Evolutionary conservation across 176 grass and related monocot species (phyloP).

Genomic region (Oryza meridionalis): DNA sequence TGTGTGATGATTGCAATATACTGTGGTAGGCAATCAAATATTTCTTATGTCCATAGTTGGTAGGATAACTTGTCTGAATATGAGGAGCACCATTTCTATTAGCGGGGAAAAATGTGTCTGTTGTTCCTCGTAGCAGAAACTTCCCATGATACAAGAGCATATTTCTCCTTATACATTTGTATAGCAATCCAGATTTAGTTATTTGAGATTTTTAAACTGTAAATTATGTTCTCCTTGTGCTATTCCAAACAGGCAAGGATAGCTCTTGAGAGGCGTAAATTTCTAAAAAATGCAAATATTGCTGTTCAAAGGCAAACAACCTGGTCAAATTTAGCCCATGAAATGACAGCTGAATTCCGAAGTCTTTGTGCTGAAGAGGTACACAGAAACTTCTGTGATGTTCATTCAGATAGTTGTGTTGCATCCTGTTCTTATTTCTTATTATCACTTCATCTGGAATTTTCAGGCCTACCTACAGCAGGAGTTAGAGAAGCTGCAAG

Average conservation of each 20-base stretch:
- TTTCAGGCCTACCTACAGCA: constrained; percentile 96
- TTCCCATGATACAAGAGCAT: background rate
- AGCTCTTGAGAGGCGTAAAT: constrained; percentile 93
- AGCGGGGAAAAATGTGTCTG: background rate
- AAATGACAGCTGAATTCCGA: constrained; percentile 99
- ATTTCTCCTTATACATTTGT: constrained; percentile 21
- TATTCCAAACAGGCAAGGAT: constrained; percentile 85
- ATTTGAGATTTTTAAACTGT: constrained; percentile 15
- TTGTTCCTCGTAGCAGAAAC: background rate
- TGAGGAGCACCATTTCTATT: background rate
- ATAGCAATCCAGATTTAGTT: background rate
- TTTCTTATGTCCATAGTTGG: background rate
- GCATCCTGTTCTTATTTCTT: constrained; percentile 33
- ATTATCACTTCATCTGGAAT: constrained; percentile 41
- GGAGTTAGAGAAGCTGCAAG: constrained; percentile 93
- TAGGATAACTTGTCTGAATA: background rate
- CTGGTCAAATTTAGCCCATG: constrained; percentile 97
- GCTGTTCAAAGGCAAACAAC: constrained; percentile 89
- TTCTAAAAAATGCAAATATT: constrained; percentile 92
- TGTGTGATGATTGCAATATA: background rate
- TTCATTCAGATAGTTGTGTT: constrained; percentile 37
- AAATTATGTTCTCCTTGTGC: constrained; percentile 22
- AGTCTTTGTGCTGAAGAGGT: constrained; percentile 99
- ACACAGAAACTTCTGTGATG: constrained; percentile 36
- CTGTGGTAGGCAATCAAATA: background rate